Conservation (phyloP, 2,329 filamentous ascomycete species). For the Talaromyces funiculosus region DNA sequence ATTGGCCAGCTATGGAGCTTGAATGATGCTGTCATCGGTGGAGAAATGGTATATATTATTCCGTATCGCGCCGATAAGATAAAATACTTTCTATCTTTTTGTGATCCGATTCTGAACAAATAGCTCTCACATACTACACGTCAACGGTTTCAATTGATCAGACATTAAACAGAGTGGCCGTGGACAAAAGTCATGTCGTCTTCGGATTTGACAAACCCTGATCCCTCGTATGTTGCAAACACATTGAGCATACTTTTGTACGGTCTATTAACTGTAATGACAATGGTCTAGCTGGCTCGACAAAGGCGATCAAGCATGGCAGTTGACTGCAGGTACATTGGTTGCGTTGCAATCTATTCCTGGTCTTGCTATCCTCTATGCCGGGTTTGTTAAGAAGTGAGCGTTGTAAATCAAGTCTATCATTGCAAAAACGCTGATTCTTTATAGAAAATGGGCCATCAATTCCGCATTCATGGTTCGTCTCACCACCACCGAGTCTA, state of each 20-base stretch:
- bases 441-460: conserved; percentile 42
- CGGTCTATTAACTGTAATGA: too few relatives aligned
- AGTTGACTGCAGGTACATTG: conserved; percentile 47
- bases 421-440: neutral
- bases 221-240: conserved; percentile 9
- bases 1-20: neutral
- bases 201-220: conserved; percentile 14
- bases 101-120: neutral
- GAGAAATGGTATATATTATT: neutral
- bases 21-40: neutral
- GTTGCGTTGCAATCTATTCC: conserved; percentile 48
- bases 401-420: neutral
- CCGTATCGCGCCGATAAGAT: neutral
- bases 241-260: too few relatives aligned
- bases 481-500: neutral
- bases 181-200: neutral
- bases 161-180: neutral
- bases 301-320: conserved; percentile 50
- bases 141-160: neutral
- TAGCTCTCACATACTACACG: neutral
- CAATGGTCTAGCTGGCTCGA: conserved; percentile 27
- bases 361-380: conserved; percentile 47
- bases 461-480: conserved; percentile 46
- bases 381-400: conserved; percentile 39
- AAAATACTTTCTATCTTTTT: neutral